Conservation (phyloP, 768 basidiomycete genomes). For the Tulasnella sp. region DNA sequence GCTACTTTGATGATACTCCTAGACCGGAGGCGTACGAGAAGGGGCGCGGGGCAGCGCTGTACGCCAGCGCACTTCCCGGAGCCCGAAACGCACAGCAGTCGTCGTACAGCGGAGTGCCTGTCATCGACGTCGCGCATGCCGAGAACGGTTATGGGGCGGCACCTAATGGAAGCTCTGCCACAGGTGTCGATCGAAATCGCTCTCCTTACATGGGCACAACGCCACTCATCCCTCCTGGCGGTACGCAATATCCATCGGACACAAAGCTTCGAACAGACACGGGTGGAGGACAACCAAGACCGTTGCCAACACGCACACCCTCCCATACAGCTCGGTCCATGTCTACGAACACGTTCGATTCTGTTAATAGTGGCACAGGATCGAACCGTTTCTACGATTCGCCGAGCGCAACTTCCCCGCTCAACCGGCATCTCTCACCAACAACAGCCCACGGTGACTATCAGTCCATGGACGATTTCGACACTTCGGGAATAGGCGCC, state of each 20-base stretch:
- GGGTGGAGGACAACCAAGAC: neutral
- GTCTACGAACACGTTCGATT: slow-evolving; percentile 20
- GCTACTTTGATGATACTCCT: neutral
- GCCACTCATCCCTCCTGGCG: neutral
- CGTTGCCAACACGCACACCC: neutral
- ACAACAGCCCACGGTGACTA: neutral
- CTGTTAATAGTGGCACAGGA: neutral
- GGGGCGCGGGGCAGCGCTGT: slow-evolving; percentile 18
- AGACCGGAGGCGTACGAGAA: slow-evolving; percentile 8
- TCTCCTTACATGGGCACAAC: neutral
- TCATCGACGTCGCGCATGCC: slow-evolving; percentile 27
- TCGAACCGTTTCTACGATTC: slow-evolving; percentile 11
- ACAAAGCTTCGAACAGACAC: neutral
- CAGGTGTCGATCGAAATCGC: neutral
- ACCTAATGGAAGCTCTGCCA: slow-evolving; percentile 7
- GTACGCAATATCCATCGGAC: neutral
- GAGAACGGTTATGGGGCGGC: neutral
- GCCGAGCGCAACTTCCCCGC: neutral
- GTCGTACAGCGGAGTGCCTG: slow-evolving; percentile 7
- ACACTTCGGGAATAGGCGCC: slow-evolving; percentile 7
- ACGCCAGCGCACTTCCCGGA: slow-evolving; percentile 17
- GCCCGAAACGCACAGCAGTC: slow-evolving; percentile 19
- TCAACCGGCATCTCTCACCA: slow-evolving; percentile 3
- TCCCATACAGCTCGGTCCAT: slow-evolving; percentile 14
- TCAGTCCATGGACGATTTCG: slow-evolving; percentile 11